phyloP scores from a whole-genome alignment of 2,329 filamentous ascomycete species.

The Nakataea oryzae region DNA sequence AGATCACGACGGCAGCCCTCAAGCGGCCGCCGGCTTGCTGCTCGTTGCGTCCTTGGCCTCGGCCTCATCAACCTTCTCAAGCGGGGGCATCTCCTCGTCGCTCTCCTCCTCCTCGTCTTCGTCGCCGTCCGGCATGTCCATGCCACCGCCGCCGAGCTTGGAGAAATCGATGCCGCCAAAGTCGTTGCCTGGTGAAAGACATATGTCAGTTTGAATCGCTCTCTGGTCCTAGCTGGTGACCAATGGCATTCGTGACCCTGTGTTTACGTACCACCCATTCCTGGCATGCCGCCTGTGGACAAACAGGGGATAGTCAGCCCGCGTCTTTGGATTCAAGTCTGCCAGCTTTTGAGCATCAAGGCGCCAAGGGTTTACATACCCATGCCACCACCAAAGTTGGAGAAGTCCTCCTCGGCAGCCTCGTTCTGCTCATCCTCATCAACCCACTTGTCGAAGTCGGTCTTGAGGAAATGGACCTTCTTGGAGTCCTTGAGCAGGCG shows the following conservation, averaged over 20 bases:
- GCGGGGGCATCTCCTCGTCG: slow-evolving; percentile 80
- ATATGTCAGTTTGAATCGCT: slow-evolving; percentile 7
- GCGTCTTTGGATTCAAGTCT: not conserved
- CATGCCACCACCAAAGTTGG: slow-evolving; percentile 44
- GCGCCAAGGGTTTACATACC: slow-evolving; percentile 31
- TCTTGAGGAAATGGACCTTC: slow-evolving; percentile 90
- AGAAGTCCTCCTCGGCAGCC: slow-evolving; percentile 69
- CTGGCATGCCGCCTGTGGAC: slow-evolving; percentile 40
- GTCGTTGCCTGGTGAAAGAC: slow-evolving; percentile 41
- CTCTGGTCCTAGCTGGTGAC: not conserved
- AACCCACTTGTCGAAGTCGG: slow-evolving; percentile 98
- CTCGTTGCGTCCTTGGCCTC: slow-evolving; percentile 22
- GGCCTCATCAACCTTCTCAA: slow-evolving; percentile 49
- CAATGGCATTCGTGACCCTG: not conserved
- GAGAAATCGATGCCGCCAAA: slow-evolving; percentile 90
- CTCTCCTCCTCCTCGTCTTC: slow-evolving; percentile 36
- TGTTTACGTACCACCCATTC: slow-evolving; percentile 35
- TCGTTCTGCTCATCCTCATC: slow-evolving; percentile 98
- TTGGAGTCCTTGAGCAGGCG: slow-evolving; percentile 81
- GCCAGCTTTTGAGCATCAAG: slow-evolving; percentile 1
- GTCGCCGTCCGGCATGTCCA: slow-evolving; percentile 33
- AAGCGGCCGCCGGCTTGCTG: slow-evolving; percentile 18
- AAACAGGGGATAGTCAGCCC: slow-evolving; percentile 8
- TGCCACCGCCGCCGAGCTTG: slow-evolving; percentile 62
- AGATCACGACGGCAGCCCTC: not conserved